These are phyloP conservation scores for Apiotrichum siamense DNA, from an alignment of 1,284 basidiomycete species.

Conservation along the genomic window DNA sequence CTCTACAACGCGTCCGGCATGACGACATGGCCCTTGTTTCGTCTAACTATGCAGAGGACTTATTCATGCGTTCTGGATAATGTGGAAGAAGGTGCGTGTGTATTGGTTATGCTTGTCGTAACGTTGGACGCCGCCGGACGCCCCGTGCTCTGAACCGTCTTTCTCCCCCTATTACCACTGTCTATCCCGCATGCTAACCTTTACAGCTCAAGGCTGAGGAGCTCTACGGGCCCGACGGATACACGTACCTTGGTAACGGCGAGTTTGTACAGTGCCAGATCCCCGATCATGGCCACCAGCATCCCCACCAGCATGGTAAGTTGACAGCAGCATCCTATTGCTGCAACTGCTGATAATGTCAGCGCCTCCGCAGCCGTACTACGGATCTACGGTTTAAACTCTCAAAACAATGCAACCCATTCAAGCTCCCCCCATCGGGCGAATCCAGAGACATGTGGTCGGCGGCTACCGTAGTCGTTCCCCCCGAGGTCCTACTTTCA, in stretches of 20 bases:
- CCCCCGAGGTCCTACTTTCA: no score
- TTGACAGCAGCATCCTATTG: no score
- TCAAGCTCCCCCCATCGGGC: no score
- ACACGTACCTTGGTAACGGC: constrained; percentile 48
- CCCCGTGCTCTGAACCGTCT: background rate
- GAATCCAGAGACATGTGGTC: background rate
- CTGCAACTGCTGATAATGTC: no score
- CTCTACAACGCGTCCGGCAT: no score
- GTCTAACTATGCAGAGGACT: constrained; percentile 38
- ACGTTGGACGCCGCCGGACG: no score
- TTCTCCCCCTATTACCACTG: background rate
- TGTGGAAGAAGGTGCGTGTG: constrained; percentile 23
- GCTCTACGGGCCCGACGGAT: constrained; percentile 62
- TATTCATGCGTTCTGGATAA: constrained; percentile 52
- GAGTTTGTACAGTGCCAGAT: constrained; percentile 26
- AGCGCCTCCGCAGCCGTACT: background rate
- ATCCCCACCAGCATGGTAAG: background rate
- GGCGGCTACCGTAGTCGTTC: no score
- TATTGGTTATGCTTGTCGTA: no score
- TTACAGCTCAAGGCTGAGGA: constrained; percentile 64
- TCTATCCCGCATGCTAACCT: background rate
- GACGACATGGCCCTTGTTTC: background rate
- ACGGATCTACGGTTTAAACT: background rate
- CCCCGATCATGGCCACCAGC: background rate
- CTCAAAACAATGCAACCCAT: no score